A percentile compares a stretch with the other conserved stretches of the same genome.
phyloP scores from a whole-genome alignment of 2,329 filamentous ascomycete species.

The Trichophyton schoenleinii region DNA sequence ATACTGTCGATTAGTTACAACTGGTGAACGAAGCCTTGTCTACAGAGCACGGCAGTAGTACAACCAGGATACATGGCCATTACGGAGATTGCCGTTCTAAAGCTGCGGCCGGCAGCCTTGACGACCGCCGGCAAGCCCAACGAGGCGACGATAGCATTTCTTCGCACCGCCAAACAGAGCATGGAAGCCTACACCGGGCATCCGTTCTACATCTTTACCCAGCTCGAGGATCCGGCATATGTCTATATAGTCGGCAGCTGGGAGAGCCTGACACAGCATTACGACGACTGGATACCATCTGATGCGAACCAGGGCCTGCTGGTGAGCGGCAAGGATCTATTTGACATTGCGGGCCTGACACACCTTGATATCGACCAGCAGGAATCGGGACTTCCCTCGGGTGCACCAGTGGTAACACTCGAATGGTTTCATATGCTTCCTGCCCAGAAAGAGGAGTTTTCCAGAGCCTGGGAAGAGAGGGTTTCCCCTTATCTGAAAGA shows the following conservation, averaged over 20 bases:
- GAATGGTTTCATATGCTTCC: conserved; percentile 22
- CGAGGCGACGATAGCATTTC: conserved; percentile 19
- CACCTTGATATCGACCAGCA: conserved; percentile 31
- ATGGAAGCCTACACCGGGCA: conserved; percentile 28
- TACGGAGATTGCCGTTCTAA: conserved; percentile 37
- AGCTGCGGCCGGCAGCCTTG: conserved; percentile 19
- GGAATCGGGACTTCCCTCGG: conserved; percentile 17
- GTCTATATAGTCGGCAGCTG: conserved; percentile 38
- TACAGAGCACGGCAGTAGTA: background rate
- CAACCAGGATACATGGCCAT: conserved; percentile 22
- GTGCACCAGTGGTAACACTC: conserved; percentile 23
- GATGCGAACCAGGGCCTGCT: conserved; percentile 32
- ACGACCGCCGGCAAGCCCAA: background rate
- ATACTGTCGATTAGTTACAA: background rate
- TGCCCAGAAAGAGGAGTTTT: conserved; percentile 18
- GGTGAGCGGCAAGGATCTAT: conserved; percentile 22
- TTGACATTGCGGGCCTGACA: conserved; percentile 33
- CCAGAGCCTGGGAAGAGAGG: conserved; percentile 17
- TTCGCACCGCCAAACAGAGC: conserved; percentile 25
- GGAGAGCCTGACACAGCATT: conserved; percentile 32
- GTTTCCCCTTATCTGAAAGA: conserved; percentile 18
- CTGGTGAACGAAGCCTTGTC: background rate
- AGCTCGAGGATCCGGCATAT: conserved; percentile 32
- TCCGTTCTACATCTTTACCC: conserved; percentile 29
- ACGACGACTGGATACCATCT: conserved; percentile 33